phyloP scores from a whole-genome alignment of 768 basidiomycete genomes.

The Chalciporus pseudorubinellus region DNA sequence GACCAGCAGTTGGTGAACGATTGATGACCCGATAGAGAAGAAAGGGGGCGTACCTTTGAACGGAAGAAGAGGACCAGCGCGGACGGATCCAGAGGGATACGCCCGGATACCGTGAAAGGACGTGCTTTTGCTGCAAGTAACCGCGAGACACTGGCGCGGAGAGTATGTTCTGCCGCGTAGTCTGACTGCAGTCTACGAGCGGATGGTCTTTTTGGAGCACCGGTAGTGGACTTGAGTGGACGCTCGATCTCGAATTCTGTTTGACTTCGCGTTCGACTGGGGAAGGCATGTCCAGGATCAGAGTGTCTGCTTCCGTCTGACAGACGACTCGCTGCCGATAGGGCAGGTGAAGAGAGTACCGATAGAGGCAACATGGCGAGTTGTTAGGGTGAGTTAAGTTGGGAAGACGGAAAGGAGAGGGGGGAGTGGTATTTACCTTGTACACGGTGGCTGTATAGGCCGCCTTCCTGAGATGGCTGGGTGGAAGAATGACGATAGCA shows the following conservation, averaged over 20 bases:
- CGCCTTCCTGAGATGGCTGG: slow-evolving; percentile 32
- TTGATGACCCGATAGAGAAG: not conserved
- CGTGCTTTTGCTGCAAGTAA: slow-evolving; percentile 58
- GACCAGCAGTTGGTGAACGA: slow-evolving; percentile 1
- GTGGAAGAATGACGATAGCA: slow-evolving; percentile 25
- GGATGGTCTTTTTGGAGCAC: slow-evolving; percentile 31
- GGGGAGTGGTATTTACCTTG: slow-evolving; percentile 30
- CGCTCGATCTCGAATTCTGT: slow-evolving; percentile 70
- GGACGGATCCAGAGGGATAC: slow-evolving; percentile 67
- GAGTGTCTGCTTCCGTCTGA: slow-evolving; percentile 39
- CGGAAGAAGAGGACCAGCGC: slow-evolving; percentile 75
- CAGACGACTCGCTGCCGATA: slow-evolving; percentile 37
- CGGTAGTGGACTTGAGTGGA: slow-evolving; percentile 36
- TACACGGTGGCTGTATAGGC: slow-evolving; percentile 33
- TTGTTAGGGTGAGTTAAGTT: slow-evolving; percentile 11
- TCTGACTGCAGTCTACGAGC: slow-evolving; percentile 38
- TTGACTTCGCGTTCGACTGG: slow-evolving; percentile 40
- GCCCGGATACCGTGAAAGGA: slow-evolving; percentile 64
- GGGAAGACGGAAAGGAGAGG: slow-evolving; percentile 10
- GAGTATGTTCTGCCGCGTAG: slow-evolving; percentile 51
- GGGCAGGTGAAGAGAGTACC: slow-evolving; percentile 32
- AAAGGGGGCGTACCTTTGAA: slow-evolving; percentile 53
- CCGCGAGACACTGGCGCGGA: slow-evolving; percentile 52
- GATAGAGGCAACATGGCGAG: slow-evolving; percentile 29
- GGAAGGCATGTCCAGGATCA: slow-evolving; percentile 32